Evolutionary conservation across 2,329 filamentous ascomycete species (phyloP), one percentile per base, ranked within the genome.

Genomic region (Albophoma yamanashiensis): DNA sequence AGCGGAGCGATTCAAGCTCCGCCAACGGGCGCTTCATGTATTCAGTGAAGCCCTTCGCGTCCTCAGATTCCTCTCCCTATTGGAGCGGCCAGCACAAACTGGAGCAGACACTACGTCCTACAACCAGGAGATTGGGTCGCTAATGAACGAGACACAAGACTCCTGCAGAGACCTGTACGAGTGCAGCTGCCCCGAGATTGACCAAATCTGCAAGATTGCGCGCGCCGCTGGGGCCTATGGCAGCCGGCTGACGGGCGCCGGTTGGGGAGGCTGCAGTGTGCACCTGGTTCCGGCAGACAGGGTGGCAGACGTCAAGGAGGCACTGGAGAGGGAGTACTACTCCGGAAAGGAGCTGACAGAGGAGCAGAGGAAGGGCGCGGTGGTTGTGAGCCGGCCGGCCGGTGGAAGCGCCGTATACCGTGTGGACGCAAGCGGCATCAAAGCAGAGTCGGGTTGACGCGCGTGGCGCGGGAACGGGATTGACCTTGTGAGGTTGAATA

Each of bases 261-360:
- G 94, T 3, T 99, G 94, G 94, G 94, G 94, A 63, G 94, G 94
- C 2, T 97, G 94, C 76, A 94, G 86, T 62, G 93, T 99, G 61
- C 94, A 99, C 76, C 82, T 99, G 60, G 89, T 97, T 58, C 89
- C 93, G 0, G 89, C 86, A 61, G 83, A 91, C 68, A 93, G 89
- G 74, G 89, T 97, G 0, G 86, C 88, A 6, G 83, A 78, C 34
- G 89, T 99, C 27, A 91, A 84, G 72, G 80, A 83, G 68, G 90
- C 90, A 6, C 86, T 94, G 82, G 84, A 89, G 67, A 82, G 82
- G 63, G 86, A 92, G 70, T 99, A 97, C 73, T 97, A 95, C 73
- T 77, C 82, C 60, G 89, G 88, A 77, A 82, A 82, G 65, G 70
- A 78, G 7, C 68, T 86, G 62, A 88, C 80, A 0, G 81, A 84